phyloP scores from a whole-genome alignment of 2,329 filamentous ascomycete genomes.

The Mariannaea sp. region DNA sequence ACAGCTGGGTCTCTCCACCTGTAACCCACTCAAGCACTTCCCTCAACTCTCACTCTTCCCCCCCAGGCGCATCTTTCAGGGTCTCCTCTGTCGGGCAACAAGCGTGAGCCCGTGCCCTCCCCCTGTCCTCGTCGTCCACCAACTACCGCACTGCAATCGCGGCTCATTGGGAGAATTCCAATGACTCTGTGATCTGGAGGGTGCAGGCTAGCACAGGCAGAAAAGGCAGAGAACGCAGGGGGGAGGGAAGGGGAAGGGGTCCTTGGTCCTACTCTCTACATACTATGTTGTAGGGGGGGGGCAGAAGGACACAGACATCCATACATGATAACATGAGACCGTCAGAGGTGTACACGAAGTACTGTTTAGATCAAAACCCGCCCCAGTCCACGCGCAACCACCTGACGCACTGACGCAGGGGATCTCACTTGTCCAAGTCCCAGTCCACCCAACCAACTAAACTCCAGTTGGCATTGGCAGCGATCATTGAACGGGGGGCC shows the following conservation, averaged over 20 bases:
- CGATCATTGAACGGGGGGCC: constrained; percentile 5
- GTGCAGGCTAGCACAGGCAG: neutral
- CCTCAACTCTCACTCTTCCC: neutral
- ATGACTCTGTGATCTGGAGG: neutral
- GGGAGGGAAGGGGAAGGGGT: no score
- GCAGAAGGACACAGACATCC: no score
- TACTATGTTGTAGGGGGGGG: no score
- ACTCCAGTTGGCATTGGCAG: constrained; percentile 7
- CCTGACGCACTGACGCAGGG: constrained; percentile 19
- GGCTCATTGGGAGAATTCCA: neutral
- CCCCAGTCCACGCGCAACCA: constrained; percentile 12
- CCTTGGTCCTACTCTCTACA: no score
- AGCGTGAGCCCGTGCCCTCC: no score
- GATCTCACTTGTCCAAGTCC: constrained; percentile 6
- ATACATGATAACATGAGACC: neutral
- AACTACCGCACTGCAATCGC: neutral
- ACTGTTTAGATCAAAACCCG: neutral
- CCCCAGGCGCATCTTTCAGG: no score
- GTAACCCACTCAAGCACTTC: constrained; percentile 1
- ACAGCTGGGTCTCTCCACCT: neutral
- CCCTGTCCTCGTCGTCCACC: no score
- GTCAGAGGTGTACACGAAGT: constrained; percentile 7
- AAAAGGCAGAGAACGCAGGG: no score
- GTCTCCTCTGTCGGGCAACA: neutral
- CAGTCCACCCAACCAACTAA: neutral